Percentiles rank a stretch among this genome's conserved stretches.
Conservation (phyloP, 345 rosid genomes). For the Hibiscus trionum region DNA sequence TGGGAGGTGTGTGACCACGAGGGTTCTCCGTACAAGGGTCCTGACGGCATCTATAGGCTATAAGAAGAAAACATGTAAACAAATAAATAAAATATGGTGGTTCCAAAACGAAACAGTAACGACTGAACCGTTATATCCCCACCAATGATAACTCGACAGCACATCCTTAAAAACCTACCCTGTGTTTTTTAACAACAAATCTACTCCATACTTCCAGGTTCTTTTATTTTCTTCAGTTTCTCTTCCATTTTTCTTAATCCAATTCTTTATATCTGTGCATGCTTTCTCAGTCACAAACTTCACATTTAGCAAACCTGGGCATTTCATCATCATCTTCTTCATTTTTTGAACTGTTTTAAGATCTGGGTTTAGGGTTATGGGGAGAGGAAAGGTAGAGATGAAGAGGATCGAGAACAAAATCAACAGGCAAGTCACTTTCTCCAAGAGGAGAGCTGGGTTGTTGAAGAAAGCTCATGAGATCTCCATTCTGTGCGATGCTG, state of each 20-base stretch:
- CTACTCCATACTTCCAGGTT: too few species aligned
- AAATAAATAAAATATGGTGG: background rate
- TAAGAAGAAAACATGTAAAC: background rate
- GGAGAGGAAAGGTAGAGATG: conserved; percentile 83
- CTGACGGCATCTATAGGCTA: background rate
- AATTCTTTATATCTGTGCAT: conserved; percentile 23
- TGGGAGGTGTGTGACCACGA: background rate
- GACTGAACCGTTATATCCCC: background rate
- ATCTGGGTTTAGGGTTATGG: conserved; percentile 20
- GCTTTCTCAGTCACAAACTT: conserved; percentile 5
- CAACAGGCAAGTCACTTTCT: conserved; percentile 71
- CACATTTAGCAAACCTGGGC: too few species aligned
- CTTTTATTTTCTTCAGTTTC: too few species aligned
- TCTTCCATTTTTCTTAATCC: background rate
- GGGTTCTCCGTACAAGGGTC: background rate
- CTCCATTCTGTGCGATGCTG: conserved; percentile 72
- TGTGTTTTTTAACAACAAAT: conserved; percentile 10
- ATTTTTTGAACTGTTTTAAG: too few species aligned
- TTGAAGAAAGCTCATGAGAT: conserved; percentile 82
- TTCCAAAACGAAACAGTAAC: conserved; percentile 1
- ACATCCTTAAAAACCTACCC: conserved; percentile 14
- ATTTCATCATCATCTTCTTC: too few species aligned
- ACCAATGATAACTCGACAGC: conserved; percentile 33
- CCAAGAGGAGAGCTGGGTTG: conserved; percentile 66
- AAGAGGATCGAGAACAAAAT: conserved; percentile 78